Percentiles rank a stretch among this genome's conserved stretches.
phyloP scores from a whole-genome alignment of 768 basidiomycete genomes.

The Rhodotorula kratochvilovae region DNA sequence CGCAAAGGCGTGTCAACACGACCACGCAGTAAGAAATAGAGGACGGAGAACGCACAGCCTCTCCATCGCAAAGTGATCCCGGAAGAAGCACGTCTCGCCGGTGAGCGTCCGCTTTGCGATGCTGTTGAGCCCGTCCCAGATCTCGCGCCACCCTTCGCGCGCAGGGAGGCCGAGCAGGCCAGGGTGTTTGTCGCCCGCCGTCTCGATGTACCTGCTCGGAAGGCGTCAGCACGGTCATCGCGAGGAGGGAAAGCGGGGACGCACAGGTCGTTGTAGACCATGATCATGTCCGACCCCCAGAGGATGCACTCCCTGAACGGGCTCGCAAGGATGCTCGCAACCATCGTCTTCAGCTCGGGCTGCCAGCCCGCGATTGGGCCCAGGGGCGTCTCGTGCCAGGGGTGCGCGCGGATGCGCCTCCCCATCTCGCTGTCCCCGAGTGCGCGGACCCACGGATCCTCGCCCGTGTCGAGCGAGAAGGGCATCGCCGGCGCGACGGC shows the following conservation, averaged over 20 bases:
- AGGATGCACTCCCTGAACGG: slow-evolving; percentile 32
- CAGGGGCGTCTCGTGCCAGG: slow-evolving; percentile 19
- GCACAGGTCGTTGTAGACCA: neutral
- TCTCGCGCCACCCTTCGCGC: slow-evolving; percentile 27
- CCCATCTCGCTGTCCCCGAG: slow-evolving; percentile 24
- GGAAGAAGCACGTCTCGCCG: slow-evolving; percentile 22
- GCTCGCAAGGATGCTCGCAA: slow-evolving; percentile 22
- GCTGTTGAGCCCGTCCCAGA: slow-evolving; percentile 34
- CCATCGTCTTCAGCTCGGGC: slow-evolving; percentile 17
- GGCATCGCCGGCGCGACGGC: neutral
- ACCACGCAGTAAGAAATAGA: too few relatives aligned
- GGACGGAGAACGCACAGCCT: too few relatives aligned
- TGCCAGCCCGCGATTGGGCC: slow-evolving; percentile 26
- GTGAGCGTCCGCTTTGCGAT: slow-evolving; percentile 19
- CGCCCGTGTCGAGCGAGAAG: neutral
- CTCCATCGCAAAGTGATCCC: slow-evolving; percentile 30
- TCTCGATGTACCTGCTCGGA: slow-evolving; percentile 24
- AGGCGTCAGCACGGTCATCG: neutral
- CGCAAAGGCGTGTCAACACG: too few relatives aligned
- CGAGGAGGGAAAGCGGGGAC: too few relatives aligned
- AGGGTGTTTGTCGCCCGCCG: slow-evolving; percentile 32
- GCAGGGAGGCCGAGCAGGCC: slow-evolving; percentile 18
- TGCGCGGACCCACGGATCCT: neutral
- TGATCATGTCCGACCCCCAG: slow-evolving; percentile 6
- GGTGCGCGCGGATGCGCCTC: slow-evolving; percentile 3